Evolutionary conservation across 345 rosid species (phyloP).

Genomic region (Brassica napus): Da-Ae NC_063451.1:38472001-38472500

Average conservation of each 20-base stretch:
- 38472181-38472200: no score
- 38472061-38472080: neutral
- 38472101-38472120: neutral
- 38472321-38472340: neutral
- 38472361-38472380: neutral
- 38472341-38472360: neutral
- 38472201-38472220: neutral
- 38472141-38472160: no score
- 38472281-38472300: neutral
- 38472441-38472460: neutral
- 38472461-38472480: neutral
- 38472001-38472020: constrained; percentile 16
- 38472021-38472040: neutral
- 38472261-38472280: neutral
- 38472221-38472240: neutral
- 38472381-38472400: neutral
- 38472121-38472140: neutral
- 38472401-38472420: neutral
- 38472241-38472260: neutral
- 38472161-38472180: no score
- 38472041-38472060: neutral
- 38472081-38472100: neutral
- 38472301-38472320: neutral
- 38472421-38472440: neutral
- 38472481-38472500: neutral